phyloP scores from a whole-genome alignment of 2,329 filamentous ascomycete genomes.

The Ascochyta pisi region DNA sequence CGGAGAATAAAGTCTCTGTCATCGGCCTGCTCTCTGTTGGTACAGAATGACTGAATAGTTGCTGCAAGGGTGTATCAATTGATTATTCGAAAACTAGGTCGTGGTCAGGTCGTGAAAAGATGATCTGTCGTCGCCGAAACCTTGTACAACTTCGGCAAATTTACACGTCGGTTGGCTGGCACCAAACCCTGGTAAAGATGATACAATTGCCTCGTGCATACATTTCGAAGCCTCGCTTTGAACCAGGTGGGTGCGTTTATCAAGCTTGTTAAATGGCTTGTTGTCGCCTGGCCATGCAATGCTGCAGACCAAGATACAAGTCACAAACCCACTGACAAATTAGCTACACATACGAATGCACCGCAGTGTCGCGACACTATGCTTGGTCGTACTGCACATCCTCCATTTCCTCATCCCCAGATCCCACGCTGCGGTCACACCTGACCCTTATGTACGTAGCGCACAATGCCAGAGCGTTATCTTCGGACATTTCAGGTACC shows the following conservation, averaged over 20 bases:
- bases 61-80: not conserved
- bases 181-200: not conserved
- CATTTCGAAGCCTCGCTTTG: not conserved
- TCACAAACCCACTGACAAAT: not conserved
- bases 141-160: conserved; percentile 11
- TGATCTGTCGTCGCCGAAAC: conserved; percentile 14
- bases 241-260: not conserved
- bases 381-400: conserved; percentile 6
- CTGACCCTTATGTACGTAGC: conserved; percentile 4
- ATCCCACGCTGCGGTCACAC: not conserved
- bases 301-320: not conserved
- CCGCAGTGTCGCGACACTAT: not conserved
- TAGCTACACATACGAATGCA: not conserved
- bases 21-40: not conserved
- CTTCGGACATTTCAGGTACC: conserved; percentile 5
- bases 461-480: conserved; percentile 1
- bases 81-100: not conserved
- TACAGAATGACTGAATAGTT: not conserved
- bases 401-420: conserved; percentile 10
- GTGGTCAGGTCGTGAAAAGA: conserved; percentile 1
- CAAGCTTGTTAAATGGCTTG: not conserved
- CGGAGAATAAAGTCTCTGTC: not conserved
- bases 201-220: conserved; percentile 12
- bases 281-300: not conserved
- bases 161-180: not conserved